Evolutionary conservation across 129 eudicot species (phyloP).

Genomic region (Artemisia argyi): DNA sequence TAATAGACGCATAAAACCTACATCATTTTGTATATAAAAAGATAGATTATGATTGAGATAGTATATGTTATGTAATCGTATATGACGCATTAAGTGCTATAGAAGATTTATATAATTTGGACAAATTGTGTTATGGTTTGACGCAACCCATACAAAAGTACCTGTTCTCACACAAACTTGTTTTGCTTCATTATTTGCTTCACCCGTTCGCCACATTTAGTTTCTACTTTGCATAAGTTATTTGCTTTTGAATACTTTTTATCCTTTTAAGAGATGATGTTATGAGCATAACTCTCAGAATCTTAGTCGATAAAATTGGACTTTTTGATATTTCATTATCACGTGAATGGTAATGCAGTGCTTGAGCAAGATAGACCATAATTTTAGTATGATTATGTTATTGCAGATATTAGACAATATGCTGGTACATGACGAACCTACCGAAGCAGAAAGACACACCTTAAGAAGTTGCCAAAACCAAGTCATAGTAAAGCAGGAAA

Average conservation of each 20-base stretch:
- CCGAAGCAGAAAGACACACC: constrained; percentile 44
- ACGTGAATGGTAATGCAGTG: neutral
- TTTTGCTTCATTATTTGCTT: neutral
- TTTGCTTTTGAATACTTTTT: neutral
- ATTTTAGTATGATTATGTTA: neutral
- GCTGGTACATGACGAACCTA: constrained; percentile 45
- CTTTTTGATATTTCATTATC: no score
- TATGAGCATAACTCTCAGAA: neutral
- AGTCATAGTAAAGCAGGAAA: constrained; percentile 40
- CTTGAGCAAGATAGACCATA: neutral
- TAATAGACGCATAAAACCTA: neutral
- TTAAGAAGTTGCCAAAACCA: constrained; percentile 24
- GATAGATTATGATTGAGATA: neutral
- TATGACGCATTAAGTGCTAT: neutral
- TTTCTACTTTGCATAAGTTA: neutral
- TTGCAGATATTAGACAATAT: constrained; percentile 80
- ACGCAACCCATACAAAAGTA: neutral
- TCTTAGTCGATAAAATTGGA: no score
- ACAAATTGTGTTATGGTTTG: neutral
- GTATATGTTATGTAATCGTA: neutral
- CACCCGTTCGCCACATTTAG: constrained; percentile 2
- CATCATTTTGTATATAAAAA: neutral
- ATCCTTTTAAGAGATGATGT: neutral
- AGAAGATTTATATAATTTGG: neutral
- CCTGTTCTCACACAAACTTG: neutral